Conservation (phyloP, 306 rosid species). For the Acmispon strigosus region DNA sequence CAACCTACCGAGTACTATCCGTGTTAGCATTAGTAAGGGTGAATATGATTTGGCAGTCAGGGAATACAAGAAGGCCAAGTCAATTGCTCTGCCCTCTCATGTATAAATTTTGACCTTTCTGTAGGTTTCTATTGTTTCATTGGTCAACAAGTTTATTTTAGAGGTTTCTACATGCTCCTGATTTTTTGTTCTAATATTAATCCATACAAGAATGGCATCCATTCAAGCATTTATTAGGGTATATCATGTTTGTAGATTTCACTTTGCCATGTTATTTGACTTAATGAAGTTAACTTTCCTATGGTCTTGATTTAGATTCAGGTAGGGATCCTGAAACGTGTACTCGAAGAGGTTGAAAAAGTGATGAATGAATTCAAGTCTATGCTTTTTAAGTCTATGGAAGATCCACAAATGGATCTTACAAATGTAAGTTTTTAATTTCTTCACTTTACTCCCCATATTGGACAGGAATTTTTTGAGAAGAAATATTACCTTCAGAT, state of each 20-base stretch:
- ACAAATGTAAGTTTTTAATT: constrained; percentile 62
- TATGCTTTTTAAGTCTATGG: constrained; percentile 91
- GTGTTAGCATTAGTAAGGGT: constrained; percentile 94
- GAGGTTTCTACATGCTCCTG: constrained; percentile 1
- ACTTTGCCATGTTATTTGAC: constrained; percentile 11
- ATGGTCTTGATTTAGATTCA: constrained; percentile 36
- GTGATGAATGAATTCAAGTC: constrained; percentile 96
- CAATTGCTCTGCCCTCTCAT: constrained; percentile 92
- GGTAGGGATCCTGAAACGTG: constrained; percentile 95
- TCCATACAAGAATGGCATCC: neutral
- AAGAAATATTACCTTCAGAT: neutral
- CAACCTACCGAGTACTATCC: constrained; percentile 93
- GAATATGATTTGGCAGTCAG: constrained; percentile 96
- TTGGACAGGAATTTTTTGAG: constrained; percentile 10
- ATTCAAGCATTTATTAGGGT: constrained; percentile 9
- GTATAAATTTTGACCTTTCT: constrained; percentile 39
- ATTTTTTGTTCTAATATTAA: neutral
- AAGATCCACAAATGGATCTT: constrained; percentile 85
- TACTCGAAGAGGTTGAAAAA: constrained; percentile 98
- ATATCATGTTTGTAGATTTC: constrained; percentile 13
- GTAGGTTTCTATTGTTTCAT: constrained; percentile 7
- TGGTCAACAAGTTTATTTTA: constrained; percentile 8
- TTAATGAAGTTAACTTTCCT: constrained; percentile 1
- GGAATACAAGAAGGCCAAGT: constrained; percentile 99
- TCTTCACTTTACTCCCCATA: neutral